Conservation (phyloP, 345 rosid genomes). For the Salix exigua region DNA sequence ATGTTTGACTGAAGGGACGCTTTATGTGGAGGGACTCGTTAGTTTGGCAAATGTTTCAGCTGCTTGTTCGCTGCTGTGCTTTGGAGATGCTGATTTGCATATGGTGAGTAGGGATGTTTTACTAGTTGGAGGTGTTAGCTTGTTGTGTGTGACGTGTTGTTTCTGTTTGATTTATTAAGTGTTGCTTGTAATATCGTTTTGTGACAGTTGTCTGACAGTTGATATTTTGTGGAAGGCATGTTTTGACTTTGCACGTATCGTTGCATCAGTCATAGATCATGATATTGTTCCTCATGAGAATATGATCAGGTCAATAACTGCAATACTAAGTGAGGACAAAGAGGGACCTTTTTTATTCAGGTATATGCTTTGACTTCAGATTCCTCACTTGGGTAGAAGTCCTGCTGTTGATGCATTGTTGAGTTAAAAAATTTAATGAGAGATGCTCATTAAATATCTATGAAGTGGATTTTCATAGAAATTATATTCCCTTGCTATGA, state of each 20-base stretch:
- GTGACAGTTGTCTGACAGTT: constrained; percentile 45
- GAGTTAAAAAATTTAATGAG: no score
- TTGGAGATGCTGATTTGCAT: constrained; percentile 76
- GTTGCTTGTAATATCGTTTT: constrained; percentile 24
- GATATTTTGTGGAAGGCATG: constrained; percentile 73
- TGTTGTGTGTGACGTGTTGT: constrained; percentile 6
- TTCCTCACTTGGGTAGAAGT: no score
- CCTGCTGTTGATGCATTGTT: no score
- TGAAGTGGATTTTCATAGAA: no score
- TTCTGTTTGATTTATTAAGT: constrained; percentile 22
- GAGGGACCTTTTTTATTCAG: constrained; percentile 75
- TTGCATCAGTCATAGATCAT: constrained; percentile 57
- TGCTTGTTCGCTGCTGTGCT: constrained; percentile 68
- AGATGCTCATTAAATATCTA: no score
- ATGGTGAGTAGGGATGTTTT: constrained; percentile 52
- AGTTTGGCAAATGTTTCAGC: constrained; percentile 57
- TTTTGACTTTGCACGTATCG: constrained; percentile 75
- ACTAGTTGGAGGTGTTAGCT: constrained; percentile 14
- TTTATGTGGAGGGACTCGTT: constrained; percentile 78
- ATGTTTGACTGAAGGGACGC: constrained; percentile 88
- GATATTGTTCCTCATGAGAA: constrained; percentile 67
- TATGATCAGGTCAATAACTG: constrained; percentile 62
- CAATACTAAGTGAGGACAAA: constrained; percentile 61
- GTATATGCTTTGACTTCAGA: constrained; percentile 34
- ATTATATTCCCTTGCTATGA: no score